phyloP scores from a whole-genome alignment of 106 monocot genomes.

The Dendrobium officinale region DNA sequence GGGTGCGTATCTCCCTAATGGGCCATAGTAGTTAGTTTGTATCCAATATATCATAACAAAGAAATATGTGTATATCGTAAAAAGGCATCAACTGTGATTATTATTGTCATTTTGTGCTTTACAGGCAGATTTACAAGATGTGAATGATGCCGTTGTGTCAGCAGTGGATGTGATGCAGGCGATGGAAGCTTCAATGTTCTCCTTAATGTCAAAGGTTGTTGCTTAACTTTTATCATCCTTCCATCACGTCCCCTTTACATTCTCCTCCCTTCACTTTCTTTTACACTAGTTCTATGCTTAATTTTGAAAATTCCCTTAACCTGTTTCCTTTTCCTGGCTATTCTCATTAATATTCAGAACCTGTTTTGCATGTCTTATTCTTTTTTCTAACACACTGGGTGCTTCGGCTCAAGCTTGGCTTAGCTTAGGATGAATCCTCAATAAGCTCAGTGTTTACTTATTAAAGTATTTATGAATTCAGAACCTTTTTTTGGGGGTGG shows the following conservation, averaged over 20 bases:
- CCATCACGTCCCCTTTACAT: neutral
- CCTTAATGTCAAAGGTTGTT: constrained; percentile 48
- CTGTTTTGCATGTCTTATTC: neutral
- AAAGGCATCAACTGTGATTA: neutral
- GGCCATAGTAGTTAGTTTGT: neutral
- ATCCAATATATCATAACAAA: neutral
- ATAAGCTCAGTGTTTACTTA: neutral
- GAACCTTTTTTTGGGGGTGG: too few relatives aligned
- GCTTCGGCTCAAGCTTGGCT: neutral
- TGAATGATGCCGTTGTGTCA: constrained; percentile 56
- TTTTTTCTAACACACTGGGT: neutral
- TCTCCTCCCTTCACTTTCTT: neutral
- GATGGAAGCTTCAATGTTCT: constrained; percentile 53
- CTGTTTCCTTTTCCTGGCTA: neutral
- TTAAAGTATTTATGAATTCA: too few relatives aligned
- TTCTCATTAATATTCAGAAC: neutral
- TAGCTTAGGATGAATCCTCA: neutral
- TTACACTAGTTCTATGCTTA: neutral
- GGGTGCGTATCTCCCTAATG: constrained; percentile 36
- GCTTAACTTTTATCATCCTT: neutral
- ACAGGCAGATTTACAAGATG: constrained; percentile 56
- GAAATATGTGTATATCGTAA: neutral
- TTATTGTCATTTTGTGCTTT: neutral
- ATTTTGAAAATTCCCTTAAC: neutral
- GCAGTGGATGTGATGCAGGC: constrained; percentile 66